Evolutionary conservation across 2,329 filamentous ascomycete species (phyloP).

Genomic region (Phyllosticta citriasiana): DNA sequence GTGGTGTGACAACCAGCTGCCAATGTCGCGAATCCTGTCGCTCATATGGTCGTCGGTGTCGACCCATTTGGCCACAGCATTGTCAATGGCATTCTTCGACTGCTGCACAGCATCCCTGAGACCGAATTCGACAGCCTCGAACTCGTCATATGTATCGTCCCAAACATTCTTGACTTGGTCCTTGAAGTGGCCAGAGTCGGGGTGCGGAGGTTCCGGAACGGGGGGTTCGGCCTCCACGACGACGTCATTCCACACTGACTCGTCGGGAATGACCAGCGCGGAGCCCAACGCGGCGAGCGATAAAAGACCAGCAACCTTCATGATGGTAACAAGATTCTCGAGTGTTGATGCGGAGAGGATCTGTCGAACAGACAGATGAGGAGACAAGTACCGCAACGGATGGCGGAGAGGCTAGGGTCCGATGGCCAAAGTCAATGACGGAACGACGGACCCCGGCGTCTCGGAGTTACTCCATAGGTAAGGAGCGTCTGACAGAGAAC

Average conservation of each 20-base stretch:
- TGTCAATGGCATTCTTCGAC: constrained; percentile 32
- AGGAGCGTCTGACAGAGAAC: not conserved
- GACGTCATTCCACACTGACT: constrained; percentile 25
- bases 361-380: not conserved
- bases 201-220: constrained; percentile 13
- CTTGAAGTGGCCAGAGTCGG: constrained; percentile 19
- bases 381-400: constrained; percentile 7
- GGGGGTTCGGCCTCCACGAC: constrained; percentile 27
- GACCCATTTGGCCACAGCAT: constrained; percentile 32
- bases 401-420: not conserved
- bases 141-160: constrained; percentile 19
- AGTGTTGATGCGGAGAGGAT: not conserved
- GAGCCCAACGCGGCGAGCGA: constrained; percentile 40
- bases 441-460: constrained; percentile 16
- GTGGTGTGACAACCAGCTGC: constrained; percentile 34
- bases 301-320: constrained; percentile 41
- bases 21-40: constrained; percentile 33
- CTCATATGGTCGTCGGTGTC: constrained; percentile 29
- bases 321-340: constrained; percentile 22
- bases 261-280: constrained; percentile 45
- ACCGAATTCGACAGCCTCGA: constrained; percentile 7
- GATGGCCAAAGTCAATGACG: constrained; percentile 18
- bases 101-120: constrained; percentile 13
- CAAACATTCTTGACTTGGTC: constrained; percentile 24
- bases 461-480: not conserved